Base-by-base conservation (phyloP, 2,329 filamentous ascomycete genomes). In the Fusarium sp. region DNA sequence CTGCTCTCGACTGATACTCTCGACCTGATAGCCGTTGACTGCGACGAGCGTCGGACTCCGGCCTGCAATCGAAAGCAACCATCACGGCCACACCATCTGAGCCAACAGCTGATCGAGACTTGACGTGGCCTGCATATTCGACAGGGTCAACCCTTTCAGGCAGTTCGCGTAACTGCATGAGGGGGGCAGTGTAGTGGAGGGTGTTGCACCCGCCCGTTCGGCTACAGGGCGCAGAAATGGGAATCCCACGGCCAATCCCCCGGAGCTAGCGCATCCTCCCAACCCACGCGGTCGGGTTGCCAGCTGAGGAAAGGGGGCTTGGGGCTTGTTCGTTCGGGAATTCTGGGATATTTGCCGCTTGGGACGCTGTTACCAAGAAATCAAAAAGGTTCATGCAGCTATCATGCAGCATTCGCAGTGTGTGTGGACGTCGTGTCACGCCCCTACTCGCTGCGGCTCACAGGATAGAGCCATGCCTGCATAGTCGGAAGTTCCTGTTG, bases 361-460 rank as follows among this genome's bases (percentile, higher is more conserved):
- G 23, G 23, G 36, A 23, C 18, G 16, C 43, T n/a, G 13, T 23
- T 40, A 58, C 36, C 44, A 15, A 27, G 30, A 50, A 16, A 36
- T 23, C 18, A 34, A 27, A n/a, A 23, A 40, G 36, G 27, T 58
- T 58, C 43, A 51, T 58, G 55, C 55, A 58, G 34, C 43, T 39
- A 30, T 12, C 16, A 30, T 57, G 54, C 54, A 57, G 18, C 6
- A 9, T 9, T 27, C 23, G 50, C 23, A 37, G 50, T 40, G 37
- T n/a, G 36, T 6, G 16, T 58, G 18, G 18, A 23, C 18, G 55
- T 58, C 55, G 55, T 58, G 55, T 58, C 55, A 40, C 30, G 23
- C 39, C 43, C 55, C 41, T 18, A 58, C 39, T 58, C 28, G 55
- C 8, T 36, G 36, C 23, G 28, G 55, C 55, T 51, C 36, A 27